Evolutionary conservation across 345 rosid genomes (phyloP).

Genomic region (Arabis alpina): DNA sequence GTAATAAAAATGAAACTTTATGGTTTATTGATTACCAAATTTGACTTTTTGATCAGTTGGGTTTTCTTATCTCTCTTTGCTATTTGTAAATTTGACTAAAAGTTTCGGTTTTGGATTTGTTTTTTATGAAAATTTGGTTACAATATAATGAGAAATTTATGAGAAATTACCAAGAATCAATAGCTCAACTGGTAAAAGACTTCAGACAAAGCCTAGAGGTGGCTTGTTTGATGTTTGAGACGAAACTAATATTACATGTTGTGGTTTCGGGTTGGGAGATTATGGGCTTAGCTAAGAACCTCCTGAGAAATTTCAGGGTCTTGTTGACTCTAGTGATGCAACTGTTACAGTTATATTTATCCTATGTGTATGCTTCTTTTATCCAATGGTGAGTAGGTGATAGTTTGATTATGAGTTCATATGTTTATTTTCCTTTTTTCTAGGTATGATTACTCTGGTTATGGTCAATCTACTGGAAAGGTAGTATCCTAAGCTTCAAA

Average conservation of each 20-base stretch:
- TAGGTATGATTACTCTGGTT: slow-evolving; percentile 94
- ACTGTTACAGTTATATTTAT: too few species aligned
- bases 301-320: slow-evolving; percentile 2
- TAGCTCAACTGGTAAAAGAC: too few species aligned
- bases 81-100: slow-evolving; percentile 7
- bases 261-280: too few species aligned
- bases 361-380: too few species aligned
- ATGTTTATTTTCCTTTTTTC: too few species aligned
- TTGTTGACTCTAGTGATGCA: background rate
- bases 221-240: too few species aligned
- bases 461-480: slow-evolving; percentile 97
- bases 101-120: background rate
- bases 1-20: background rate
- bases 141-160: background rate
- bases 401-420: too few species aligned
- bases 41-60: background rate
- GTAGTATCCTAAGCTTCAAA: slow-evolving; percentile 45
- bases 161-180: too few species aligned
- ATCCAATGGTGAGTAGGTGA: too few species aligned
- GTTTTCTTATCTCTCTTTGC: background rate
- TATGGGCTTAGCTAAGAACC: too few species aligned
- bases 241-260: too few species aligned
- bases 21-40: background rate
- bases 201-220: too few species aligned
- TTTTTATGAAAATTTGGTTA: background rate